Conservation (phyloP, 208 protist species). For the Acanthamoeba triangularis region DNA sequence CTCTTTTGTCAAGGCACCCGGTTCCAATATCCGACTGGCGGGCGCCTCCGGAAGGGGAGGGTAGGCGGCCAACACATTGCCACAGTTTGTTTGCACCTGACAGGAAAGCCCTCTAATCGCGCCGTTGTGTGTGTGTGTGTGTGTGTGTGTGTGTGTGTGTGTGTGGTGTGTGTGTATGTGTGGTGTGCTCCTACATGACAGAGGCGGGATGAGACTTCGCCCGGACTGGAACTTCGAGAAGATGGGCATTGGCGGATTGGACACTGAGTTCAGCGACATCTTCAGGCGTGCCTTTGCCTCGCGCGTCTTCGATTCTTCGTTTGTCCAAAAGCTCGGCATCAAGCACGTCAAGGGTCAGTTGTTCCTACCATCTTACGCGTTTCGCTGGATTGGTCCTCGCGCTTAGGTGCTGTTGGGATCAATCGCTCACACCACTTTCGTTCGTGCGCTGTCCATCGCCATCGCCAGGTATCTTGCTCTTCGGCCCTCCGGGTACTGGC, state of each 20-base stretch:
- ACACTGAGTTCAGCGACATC: slow-evolving; percentile 97
- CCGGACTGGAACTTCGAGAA: slow-evolving; percentile 87
- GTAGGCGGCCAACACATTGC: too few species aligned
- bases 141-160: too few species aligned
- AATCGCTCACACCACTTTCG: too few species aligned
- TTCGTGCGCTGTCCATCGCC: too few species aligned
- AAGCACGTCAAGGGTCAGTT: slow-evolving; percentile 99
- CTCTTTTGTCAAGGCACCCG: background rate
- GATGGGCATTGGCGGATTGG: slow-evolving; percentile 98
- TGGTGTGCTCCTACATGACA: too few species aligned
- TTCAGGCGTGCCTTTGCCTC: slow-evolving; percentile 99
- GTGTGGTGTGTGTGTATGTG: too few species aligned
- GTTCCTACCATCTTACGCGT: too few species aligned
- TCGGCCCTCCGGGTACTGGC: slow-evolving; percentile 99
- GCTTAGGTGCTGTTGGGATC: too few species aligned
- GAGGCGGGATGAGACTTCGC: background rate
- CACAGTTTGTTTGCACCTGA: too few species aligned
- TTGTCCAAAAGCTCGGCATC: slow-evolving; percentile 97
- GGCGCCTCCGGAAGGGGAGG: background rate
- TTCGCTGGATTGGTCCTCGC: too few species aligned
- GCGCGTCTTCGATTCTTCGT: slow-evolving; percentile 96
- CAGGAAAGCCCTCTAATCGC: too few species aligned
- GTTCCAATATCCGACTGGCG: background rate
- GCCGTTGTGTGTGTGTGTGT: too few species aligned
- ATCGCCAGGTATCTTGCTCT: slow-evolving; percentile 96